phyloP scores from a whole-genome alignment of 2,329 filamentous ascomycete species.

The Colletotrichum liriopes region DNA sequence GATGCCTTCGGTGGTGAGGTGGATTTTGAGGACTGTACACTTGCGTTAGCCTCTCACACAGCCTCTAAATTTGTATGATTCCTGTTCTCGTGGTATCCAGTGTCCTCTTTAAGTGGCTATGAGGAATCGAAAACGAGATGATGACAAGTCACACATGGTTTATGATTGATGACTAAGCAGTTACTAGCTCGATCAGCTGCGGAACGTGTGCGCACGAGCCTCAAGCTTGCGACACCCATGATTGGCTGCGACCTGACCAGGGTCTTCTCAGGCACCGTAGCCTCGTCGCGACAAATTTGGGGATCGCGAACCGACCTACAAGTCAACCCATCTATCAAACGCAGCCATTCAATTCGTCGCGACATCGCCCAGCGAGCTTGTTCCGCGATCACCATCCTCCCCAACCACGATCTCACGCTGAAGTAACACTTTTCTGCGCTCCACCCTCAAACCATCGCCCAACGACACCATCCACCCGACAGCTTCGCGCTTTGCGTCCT shows the following conservation, averaged over 20 bases:
- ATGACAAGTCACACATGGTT: background rate
- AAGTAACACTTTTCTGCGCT: background rate
- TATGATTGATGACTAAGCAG: background rate
- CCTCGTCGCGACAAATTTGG: conserved; percentile 46
- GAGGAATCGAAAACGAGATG: background rate
- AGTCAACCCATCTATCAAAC: conserved; percentile 21
- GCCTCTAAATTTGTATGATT: background rate
- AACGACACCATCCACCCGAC: background rate
- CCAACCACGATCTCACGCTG: background rate
- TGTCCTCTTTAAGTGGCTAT: background rate
- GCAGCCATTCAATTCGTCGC: conserved; percentile 21
- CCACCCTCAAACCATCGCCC: background rate
- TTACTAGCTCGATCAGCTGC: background rate
- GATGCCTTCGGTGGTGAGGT: background rate
- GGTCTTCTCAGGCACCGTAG: conserved; percentile 40
- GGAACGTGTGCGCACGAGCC: conserved; percentile 16
- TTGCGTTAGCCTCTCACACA: background rate
- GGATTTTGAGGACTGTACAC: too few species aligned
- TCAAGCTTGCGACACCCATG: background rate
- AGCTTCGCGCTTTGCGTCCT: background rate
- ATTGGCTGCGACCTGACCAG: conserved; percentile 28
- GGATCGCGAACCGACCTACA: conserved; percentile 35
- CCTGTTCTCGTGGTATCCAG: background rate
- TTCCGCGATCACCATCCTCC: too few species aligned
- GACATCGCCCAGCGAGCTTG: background rate